A percentile compares a stretch with the other conserved stretches of the same genome.
Conservation (phyloP, 75 land plant species). For the Pinus tabuliformis region DNA sequence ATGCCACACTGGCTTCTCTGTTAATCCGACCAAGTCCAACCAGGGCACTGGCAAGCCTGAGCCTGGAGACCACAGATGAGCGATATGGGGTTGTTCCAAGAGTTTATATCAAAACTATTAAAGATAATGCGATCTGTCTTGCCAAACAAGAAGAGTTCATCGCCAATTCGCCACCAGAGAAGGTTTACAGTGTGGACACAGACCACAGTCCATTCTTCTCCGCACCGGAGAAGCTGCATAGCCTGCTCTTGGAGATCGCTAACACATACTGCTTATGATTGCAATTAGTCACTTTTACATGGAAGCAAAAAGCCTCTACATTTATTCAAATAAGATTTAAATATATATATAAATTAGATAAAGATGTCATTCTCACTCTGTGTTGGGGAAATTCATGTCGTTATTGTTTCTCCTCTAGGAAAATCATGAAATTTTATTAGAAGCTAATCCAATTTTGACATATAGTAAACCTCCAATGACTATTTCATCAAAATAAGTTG, state of each 20-base stretch:
- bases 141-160: background rate
- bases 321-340: no score
- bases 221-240: background rate
- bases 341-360: no score
- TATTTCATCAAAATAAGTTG: no score
- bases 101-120: background rate
- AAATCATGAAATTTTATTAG: no score
- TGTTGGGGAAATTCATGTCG: no score
- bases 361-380: no score
- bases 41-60: background rate
- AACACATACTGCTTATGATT: no score
- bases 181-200: background rate
- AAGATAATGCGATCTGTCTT: background rate
- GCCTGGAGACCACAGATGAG: background rate
- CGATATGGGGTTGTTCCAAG: background rate
- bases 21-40: background rate
- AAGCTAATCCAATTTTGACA: no score
- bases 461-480: no score
- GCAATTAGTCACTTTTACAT: background rate
- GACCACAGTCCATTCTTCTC: slow-evolving; percentile 5
- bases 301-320: no score
- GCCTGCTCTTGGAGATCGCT: background rate
- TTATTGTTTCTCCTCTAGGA: no score
- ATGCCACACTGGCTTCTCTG: background rate
- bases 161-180: background rate